These are phyloP conservation scores for Lactarius akahatsu DNA, from an alignment of 768 basidiomycete species.

Conservation along the genomic window DNA sequence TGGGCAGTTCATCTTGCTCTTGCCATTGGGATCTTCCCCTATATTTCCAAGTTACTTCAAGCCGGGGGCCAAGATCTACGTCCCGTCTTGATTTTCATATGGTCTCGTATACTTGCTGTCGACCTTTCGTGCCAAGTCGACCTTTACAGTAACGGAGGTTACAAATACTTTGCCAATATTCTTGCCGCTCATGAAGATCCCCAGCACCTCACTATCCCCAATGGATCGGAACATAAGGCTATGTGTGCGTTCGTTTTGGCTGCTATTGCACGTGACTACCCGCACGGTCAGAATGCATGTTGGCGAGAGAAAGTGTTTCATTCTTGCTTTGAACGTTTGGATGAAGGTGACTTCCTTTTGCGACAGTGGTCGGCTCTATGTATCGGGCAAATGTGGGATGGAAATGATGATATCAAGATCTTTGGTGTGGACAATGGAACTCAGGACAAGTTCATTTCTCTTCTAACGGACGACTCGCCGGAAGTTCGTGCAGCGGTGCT, in stretches of 20 bases:
- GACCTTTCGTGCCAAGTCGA: constrained; percentile 91
- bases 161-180: constrained; percentile 82
- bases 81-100: constrained; percentile 97
- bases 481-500: constrained; percentile 92
- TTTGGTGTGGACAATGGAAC: constrained; percentile 75
- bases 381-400: constrained; percentile 94
- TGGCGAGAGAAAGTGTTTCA: constrained; percentile 81
- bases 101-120: constrained; percentile 97
- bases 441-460: constrained; percentile 75
- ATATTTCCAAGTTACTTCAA: constrained; percentile 94
- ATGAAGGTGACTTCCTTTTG: constrained; percentile 88
- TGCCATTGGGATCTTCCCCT: constrained; percentile 97
- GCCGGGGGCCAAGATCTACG: constrained; percentile 94
- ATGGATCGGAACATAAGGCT: constrained; percentile 92
- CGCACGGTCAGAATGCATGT: constrained; percentile 84
- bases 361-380: constrained; percentile 94
- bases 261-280: constrained; percentile 85
- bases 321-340: constrained; percentile 77
- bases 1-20: constrained; percentile 98
- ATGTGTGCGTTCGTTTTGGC: constrained; percentile 98
- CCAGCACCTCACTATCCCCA: constrained; percentile 64
- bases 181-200: constrained; percentile 66
- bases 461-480: constrained; percentile 83
- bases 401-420: constrained; percentile 85
- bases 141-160: constrained; percentile 77